Evolutionary conservation across 305 asterid genomes (phyloP).

Genomic region (Fraxinus paxiana): DNA sequence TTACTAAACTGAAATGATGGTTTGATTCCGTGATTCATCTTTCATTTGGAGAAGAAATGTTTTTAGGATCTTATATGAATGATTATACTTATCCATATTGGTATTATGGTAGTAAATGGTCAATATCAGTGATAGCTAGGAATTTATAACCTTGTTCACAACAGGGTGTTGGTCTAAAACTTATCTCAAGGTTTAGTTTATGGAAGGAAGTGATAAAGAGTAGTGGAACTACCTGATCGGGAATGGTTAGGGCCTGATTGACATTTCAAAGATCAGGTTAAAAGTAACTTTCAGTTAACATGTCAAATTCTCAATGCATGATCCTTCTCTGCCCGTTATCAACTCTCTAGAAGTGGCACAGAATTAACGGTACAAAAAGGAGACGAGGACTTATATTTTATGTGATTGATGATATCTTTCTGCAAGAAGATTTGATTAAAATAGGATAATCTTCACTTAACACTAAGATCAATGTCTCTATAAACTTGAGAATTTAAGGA

Average conservation of each 20-base stretch:
- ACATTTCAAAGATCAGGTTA: background rate
- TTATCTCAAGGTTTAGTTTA: background rate
- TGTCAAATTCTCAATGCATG: background rate
- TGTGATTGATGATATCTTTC: background rate
- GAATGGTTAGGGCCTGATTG: background rate
- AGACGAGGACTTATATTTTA: background rate
- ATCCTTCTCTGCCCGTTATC: background rate
- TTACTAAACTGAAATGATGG: background rate
- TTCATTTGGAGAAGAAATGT: background rate
- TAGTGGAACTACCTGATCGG: background rate
- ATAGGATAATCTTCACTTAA: background rate
- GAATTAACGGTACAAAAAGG: background rate
- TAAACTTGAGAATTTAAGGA: background rate
- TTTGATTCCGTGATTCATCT: background rate
- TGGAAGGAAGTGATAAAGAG: background rate
- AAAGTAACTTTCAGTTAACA: background rate
- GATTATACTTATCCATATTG: background rate
- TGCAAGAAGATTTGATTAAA: background rate
- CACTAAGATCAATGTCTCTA: background rate
- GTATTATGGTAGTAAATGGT: background rate
- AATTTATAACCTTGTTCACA: background rate
- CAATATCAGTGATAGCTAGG: background rate
- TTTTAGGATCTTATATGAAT: background rate
- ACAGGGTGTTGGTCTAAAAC: background rate
- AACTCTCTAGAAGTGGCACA: background rate